Percentiles rank a stretch among this genome's conserved stretches.
These are phyloP conservation scores for Exophiala phaeomuriformis DNA, from an alignment of 2,329 filamentous ascomycete genomes.

Conservation along the genomic window DNA sequence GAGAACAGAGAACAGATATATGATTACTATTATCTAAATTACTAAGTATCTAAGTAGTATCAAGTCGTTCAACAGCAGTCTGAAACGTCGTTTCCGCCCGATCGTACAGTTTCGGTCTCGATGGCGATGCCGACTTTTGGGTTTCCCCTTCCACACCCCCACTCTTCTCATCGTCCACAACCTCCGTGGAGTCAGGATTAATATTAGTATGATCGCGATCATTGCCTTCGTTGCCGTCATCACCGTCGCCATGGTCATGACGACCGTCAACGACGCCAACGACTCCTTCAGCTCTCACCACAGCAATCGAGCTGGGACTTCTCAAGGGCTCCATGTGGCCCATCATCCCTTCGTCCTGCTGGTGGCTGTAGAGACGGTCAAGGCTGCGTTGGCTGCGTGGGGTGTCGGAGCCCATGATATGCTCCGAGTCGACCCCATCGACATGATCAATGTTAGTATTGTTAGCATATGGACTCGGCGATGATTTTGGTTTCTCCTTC, in stretches of 20 bases:
- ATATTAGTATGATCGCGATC: background rate
- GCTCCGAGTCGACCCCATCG: too few species aligned
- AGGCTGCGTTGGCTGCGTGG: slow-evolving; percentile 23
- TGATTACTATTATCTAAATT: background rate
- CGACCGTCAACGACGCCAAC: slow-evolving; percentile 12
- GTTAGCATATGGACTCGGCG: too few species aligned
- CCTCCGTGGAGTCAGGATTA: background rate
- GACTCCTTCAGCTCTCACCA: slow-evolving; percentile 23
- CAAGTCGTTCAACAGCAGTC: slow-evolving; percentile 13
- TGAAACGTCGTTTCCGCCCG: slow-evolving; percentile 14
- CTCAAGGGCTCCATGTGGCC: slow-evolving; percentile 13
- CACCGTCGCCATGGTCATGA: background rate
- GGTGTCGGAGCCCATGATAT: slow-evolving; percentile 19
- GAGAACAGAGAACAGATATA: too few species aligned
- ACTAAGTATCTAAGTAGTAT: background rate
- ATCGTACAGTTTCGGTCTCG: slow-evolving; percentile 18
- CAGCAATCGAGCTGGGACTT: slow-evolving; percentile 24
- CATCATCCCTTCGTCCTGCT: slow-evolving; percentile 20
- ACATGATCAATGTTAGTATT: too few species aligned
- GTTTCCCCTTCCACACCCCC: too few species aligned
- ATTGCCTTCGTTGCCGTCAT: background rate
- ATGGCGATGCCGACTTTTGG: too few species aligned
- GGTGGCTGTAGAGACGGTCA: slow-evolving; percentile 22
- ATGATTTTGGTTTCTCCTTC: too few species aligned
- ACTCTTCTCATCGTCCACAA: background rate